Percentiles rank a stretch among this genome's conserved stretches.
Evolutionary conservation across 371 early-diverging fungal species (phyloP).

Genomic region (Rhizopus microsporus): DNA sequence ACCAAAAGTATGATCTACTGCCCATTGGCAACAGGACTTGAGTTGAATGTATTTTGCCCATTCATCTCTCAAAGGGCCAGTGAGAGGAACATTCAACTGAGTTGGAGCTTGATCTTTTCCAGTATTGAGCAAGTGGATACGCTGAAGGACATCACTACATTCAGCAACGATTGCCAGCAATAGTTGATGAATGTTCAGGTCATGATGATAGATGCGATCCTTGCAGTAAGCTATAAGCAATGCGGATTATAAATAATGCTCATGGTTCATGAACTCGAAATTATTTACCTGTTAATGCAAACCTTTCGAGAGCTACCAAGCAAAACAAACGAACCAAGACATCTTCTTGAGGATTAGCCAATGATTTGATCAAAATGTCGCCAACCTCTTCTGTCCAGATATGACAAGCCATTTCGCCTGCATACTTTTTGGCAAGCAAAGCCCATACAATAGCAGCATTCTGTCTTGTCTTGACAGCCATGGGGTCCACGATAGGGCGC

Average conservation of each 20-base stretch:
- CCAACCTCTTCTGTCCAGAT: constrained; percentile 44
- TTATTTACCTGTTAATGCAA: constrained; percentile 44
- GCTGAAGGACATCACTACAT: constrained; percentile 34
- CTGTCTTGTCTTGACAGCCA: constrained; percentile 17
- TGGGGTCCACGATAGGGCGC: constrained; percentile 6
- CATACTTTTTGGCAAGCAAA: constrained; percentile 46
- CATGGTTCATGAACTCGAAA: too few species aligned
- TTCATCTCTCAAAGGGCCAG: constrained; percentile 35
- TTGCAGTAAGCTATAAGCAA: constrained; percentile 32
- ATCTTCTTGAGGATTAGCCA: constrained; percentile 35
- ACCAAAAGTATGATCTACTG: constrained; percentile 41
- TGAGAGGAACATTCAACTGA: constrained; percentile 32
- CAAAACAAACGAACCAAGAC: constrained; percentile 38
- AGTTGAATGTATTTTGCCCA: constrained; percentile 48
- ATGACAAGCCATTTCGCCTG: constrained; percentile 42
- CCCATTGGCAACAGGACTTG: constrained; percentile 43
- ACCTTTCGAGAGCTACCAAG: constrained; percentile 49
- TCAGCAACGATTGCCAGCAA: constrained; percentile 32
- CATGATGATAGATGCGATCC: constrained; percentile 27
- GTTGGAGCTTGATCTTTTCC: constrained; percentile 11
- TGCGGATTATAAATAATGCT: background rate
- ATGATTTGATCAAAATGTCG: constrained; percentile 28
- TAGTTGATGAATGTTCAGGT: constrained; percentile 27
- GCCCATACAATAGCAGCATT: constrained; percentile 49
- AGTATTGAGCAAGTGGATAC: constrained; percentile 17